Evolutionary conservation across 2,329 filamentous ascomycete species (phyloP), one percentile per base, ranked within the genome.

Genomic region (Fusarium proliferatum): DNA sequence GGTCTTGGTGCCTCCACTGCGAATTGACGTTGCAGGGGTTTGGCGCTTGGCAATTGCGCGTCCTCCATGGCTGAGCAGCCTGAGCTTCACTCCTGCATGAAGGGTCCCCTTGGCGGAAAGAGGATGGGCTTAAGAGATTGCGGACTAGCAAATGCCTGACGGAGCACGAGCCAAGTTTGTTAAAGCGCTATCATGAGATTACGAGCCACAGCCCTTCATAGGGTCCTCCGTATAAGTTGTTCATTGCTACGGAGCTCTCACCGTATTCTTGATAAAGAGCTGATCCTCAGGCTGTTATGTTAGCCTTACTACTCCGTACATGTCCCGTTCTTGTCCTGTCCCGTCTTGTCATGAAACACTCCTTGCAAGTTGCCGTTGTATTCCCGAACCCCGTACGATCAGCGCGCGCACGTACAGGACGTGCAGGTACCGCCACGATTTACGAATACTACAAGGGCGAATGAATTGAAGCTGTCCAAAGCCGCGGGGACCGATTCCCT

Each of bases 21-120:
- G 42, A 61, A 49, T 53, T 56, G 41, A 36, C 10, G 28, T n/a
- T 23, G 0, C 67, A 70, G 46, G 67, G 67, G n/a, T 59, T 2
- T 1, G 9, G 23, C 17, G 21, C 66, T 70, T 70, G 67, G 67
- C 67, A 59, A 70, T 74, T 74, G 71, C 71, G 71, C 71, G 71
- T 74, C 71, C 64, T 38, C 33, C 33, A 68, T 71, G 71, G 71
- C 71, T 74, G 71, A 23, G 23, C 23, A 23, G 23, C 23, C 23
- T 23, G 23, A 64, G 71, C 53, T 46, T 34, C 16, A 11, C 34
- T 64, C 62, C 43, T 73, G 52, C 70, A 73, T 73, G 4, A 65
- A 71, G 51, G 51, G 67, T 71, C 53, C 41, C 11, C 55, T 71
- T 71, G 67, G 61, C 68, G 23, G 38, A 12, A 28, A 5, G 23